Conservation (phyloP, 768 basidiomycete species). For the Neoboletus brunneissimus region DNA sequence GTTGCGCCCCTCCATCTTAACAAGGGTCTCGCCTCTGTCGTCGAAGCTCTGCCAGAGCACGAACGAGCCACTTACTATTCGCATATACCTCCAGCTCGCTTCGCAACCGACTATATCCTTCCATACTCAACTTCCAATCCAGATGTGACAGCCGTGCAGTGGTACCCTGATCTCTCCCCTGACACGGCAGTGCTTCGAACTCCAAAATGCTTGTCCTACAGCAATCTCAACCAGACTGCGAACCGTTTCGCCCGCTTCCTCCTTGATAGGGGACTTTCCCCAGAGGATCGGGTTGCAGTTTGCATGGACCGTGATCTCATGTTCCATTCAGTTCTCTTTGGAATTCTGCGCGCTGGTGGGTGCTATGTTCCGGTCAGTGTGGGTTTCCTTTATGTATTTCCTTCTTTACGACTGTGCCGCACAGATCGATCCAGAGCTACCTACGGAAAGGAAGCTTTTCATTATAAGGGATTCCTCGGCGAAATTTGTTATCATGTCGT, state of each 20-base stretch:
- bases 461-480: constrained; percentile 44
- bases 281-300: constrained; percentile 43
- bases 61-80: constrained; percentile 9
- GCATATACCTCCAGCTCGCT: constrained; percentile 17
- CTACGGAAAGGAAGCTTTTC: constrained; percentile 43
- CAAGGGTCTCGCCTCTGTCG: constrained; percentile 14
- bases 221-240: constrained; percentile 34
- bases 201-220: constrained; percentile 28
- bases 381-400: constrained; percentile 11
- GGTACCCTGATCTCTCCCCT: constrained; percentile 20
- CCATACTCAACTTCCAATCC: constrained; percentile 16
- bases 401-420: background rate
- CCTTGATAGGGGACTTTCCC: constrained; percentile 32
- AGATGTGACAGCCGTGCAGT: constrained; percentile 18
- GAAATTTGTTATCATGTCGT: constrained; percentile 40
- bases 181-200: background rate
- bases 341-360: constrained; percentile 46
- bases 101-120: constrained; percentile 26
- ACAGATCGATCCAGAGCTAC: constrained; percentile 53
- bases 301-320: constrained; percentile 42
- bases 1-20: constrained; percentile 5
- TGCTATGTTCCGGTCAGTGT: constrained; percentile 48
- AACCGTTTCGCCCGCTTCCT: constrained; percentile 46
- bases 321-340: constrained; percentile 44
- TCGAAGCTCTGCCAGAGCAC: constrained; percentile 13